A percentile compares a stretch with the other conserved stretches of the same genome.
These are phyloP conservation scores for Metschnikowia cubensis DNA, from an alignment of 805 yeast genomes.

Conservation along the genomic window DNA sequence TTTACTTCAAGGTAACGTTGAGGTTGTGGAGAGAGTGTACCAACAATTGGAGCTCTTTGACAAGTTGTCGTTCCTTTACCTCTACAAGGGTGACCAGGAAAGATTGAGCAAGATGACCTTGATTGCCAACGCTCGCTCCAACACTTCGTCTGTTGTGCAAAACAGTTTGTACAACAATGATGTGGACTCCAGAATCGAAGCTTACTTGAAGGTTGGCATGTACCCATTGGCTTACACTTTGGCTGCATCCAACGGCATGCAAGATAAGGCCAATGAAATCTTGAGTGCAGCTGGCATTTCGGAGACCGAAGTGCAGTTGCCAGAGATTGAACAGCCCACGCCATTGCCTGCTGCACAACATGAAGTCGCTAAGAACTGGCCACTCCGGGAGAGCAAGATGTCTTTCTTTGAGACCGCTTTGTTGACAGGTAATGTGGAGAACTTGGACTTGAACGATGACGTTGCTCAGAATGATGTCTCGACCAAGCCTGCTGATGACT, in stretches of 20 bases:
- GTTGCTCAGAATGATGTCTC: slow-evolving; percentile 2
- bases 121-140: slow-evolving; percentile 87
- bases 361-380: slow-evolving; percentile 65
- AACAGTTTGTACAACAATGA: slow-evolving; percentile 77
- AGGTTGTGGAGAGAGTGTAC: slow-evolving; percentile 78
- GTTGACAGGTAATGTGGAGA: slow-evolving; percentile 67
- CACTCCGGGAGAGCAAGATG: slow-evolving; percentile 64
- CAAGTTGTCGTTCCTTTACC: slow-evolving; percentile 82
- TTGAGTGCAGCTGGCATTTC: slow-evolving; percentile 65
- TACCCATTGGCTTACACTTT: slow-evolving; percentile 87
- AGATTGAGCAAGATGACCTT: slow-evolving; percentile 80
- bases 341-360: slow-evolving; percentile 46
- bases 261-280: slow-evolving; percentile 67
- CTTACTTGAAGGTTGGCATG: slow-evolving; percentile 74
- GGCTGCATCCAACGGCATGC: slow-evolving; percentile 82
- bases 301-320: slow-evolving; percentile 60
- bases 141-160: slow-evolving; percentile 72
- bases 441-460: slow-evolving; percentile 47
- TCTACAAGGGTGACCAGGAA: slow-evolving; percentile 73
- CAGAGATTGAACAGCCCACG: slow-evolving; percentile 44
- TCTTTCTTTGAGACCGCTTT: slow-evolving; percentile 86
- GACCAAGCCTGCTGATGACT: slow-evolving; percentile 5
- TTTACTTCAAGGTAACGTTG: slow-evolving; percentile 80
- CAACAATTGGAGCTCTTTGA: slow-evolving; percentile 87
- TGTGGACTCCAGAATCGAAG: slow-evolving; percentile 66